Percentiles rank a stretch among this genome's conserved stretches.
These are phyloP conservation scores for Miscanthus lutarioriparius DNA, from an alignment of 176 grass and related monocot genomes.

Conservation along the genomic window DNA sequence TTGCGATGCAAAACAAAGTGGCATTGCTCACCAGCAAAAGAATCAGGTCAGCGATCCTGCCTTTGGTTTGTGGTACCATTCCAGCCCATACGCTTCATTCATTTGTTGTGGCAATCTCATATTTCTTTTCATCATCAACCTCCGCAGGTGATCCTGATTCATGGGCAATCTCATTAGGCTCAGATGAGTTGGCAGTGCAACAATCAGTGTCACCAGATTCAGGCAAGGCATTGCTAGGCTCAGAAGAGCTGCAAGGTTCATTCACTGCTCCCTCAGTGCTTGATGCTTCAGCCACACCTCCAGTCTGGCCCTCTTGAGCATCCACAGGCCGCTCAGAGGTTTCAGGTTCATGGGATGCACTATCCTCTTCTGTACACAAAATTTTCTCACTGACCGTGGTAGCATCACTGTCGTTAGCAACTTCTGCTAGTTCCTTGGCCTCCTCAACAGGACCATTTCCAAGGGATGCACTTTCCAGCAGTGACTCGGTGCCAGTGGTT, in stretches of 20 bases:
- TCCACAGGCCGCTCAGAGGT: background rate
- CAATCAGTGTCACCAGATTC: background rate
- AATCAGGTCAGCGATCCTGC: background rate
- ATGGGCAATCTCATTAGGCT: background rate
- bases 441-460: conserved; percentile 36
- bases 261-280: background rate
- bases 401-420: background rate
- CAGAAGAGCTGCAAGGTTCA: conserved; percentile 25
- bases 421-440: background rate
- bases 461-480: conserved; percentile 10
- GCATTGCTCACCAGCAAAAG: background rate
- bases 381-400: conserved; percentile 24
- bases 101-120: background rate
- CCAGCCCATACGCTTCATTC: conserved; percentile 3
- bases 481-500: background rate
- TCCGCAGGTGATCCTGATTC: background rate
- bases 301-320: conserved; percentile 17
- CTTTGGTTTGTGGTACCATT: background rate
- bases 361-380: conserved; percentile 14
- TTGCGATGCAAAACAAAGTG: background rate
- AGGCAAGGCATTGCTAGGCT: background rate
- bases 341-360: background rate
- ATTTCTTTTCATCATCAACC: conserved; percentile 2
- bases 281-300: conserved; percentile 22
- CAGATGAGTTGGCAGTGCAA: background rate